These are phyloP conservation scores for Podaxis sp. DNA, from an alignment of 768 basidiomycete species.

Conservation along the genomic window DNA sequence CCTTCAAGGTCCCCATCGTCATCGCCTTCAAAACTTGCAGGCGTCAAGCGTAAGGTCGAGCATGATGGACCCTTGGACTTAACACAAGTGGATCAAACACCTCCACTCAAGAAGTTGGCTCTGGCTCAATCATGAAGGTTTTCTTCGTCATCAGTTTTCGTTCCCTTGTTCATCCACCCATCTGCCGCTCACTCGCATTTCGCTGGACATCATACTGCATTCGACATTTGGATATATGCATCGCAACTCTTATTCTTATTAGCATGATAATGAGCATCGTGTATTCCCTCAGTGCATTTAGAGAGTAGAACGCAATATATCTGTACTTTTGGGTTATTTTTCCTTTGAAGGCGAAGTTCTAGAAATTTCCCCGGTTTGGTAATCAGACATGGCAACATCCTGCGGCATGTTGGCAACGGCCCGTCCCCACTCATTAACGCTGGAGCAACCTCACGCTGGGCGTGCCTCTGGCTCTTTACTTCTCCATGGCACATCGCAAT, in stretches of 20 bases:
- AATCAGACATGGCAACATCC: not conserved
- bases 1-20: slow-evolving; percentile 39
- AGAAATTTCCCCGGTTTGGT: not conserved
- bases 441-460: not conserved
- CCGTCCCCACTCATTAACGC: not conserved
- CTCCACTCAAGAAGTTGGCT: slow-evolving; percentile 68
- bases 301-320: slow-evolving; percentile 12
- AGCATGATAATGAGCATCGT: slow-evolving; percentile 11
- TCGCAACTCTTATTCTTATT: slow-evolving; percentile 13
- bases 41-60: slow-evolving; percentile 78
- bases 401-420: not conserved
- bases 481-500: not conserved
- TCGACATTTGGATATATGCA: slow-evolving; percentile 11
- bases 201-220: slow-evolving; percentile 8
- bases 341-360: not conserved
- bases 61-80: slow-evolving; percentile 24
- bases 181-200: not conserved
- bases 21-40: slow-evolving; percentile 49
- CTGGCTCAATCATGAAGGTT: slow-evolving; percentile 27
- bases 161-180: not conserved
- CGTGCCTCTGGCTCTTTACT: not conserved
- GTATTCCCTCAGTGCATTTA: slow-evolving; percentile 12
- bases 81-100: slow-evolving; percentile 47
- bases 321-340: not conserved
- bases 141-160: not conserved